These are phyloP conservation scores for Hippophae gyantsensis DNA, from an alignment of 306 rosid genomes.

Conservation along the genomic window DNA sequence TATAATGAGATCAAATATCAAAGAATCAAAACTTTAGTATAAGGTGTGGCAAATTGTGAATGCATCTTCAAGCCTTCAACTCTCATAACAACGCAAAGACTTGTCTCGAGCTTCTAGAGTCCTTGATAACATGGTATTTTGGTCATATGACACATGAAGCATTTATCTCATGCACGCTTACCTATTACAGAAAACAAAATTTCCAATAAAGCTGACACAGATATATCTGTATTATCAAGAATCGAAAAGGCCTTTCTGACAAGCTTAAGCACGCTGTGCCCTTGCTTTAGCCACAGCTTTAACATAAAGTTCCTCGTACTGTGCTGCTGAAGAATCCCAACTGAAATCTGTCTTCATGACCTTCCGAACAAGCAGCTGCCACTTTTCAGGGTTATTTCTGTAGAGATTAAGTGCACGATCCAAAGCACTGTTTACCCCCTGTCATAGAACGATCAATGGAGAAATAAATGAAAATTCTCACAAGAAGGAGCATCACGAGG, in stretches of 20 bases:
- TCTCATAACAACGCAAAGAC: background rate
- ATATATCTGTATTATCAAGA: conserved; percentile 6
- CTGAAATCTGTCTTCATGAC: conserved; percentile 84
- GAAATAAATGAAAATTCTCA: conserved; percentile 2
- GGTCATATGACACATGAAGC: conserved; percentile 3
- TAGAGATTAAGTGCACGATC: conserved; percentile 59
- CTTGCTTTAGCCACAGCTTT: conserved; percentile 63
- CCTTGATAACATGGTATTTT: conserved; percentile 12
- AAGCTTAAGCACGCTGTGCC: conserved; percentile 27
- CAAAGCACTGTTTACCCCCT: conserved; percentile 59
- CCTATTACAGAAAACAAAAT: background rate
- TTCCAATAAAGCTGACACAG: background rate
- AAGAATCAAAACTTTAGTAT: conserved; percentile 6
- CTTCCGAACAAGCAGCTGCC: conserved; percentile 77
- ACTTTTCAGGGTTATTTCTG: conserved; percentile 37
- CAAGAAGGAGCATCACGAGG: conserved; percentile 5
- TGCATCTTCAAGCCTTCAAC: conserved; percentile 19
- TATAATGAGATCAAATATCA: background rate
- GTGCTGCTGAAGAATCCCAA: conserved; percentile 82
- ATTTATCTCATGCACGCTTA: conserved; percentile 16
- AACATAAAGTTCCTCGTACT: conserved; percentile 75
- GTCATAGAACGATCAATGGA: conserved; percentile 11
- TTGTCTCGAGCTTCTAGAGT: conserved; percentile 17
- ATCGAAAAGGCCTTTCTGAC: background rate
- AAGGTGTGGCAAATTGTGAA: conserved; percentile 1